Percentiles rank a stretch among this genome's conserved stretches.
These are phyloP conservation scores for Coffea eugenioides DNA, from an alignment of 257 asterid species.

Conservation along the genomic window DNA sequence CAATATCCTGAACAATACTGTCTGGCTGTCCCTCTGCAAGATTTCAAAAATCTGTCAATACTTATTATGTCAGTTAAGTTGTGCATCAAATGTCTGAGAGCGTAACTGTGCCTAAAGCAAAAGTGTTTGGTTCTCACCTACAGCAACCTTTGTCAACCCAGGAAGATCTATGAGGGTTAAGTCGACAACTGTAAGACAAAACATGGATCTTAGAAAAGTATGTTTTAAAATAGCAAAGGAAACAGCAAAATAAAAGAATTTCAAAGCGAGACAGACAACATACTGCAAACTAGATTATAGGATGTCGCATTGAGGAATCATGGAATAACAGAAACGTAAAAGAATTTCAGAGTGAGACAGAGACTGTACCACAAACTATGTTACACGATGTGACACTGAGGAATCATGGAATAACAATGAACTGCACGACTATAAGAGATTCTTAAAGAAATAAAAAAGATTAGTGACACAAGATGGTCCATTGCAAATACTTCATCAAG, in stretches of 20 bases:
- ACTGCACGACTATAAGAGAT: background rate
- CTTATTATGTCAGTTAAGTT: conserved; percentile 14
- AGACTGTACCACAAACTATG: background rate
- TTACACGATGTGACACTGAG: background rate
- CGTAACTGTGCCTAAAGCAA: conserved; percentile 15
- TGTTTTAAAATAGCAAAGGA: background rate
- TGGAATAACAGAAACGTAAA: background rate
- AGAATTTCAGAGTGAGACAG: background rate
- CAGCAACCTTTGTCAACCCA: conserved; percentile 95
- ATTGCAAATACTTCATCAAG: background rate
- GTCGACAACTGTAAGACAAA: conserved; percentile 70
- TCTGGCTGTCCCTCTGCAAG: conserved; percentile 91
- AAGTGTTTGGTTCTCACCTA: conserved; percentile 61
- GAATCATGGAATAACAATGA: background rate
- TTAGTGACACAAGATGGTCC: background rate
- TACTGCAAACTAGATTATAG: too few relatives aligned
- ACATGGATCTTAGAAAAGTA: conserved; percentile 10
- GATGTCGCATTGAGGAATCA: background rate
- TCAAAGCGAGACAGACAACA: background rate
- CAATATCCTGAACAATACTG: conserved; percentile 85
- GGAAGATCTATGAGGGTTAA: conserved; percentile 97
- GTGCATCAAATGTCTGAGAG: background rate
- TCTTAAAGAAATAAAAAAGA: background rate
- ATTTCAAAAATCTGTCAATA: conserved; percentile 25
- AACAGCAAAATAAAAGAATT: background rate